These are phyloP conservation scores for Anisodus acutangulus DNA, from an alignment of 257 asterid genomes.

Conservation along the genomic window DNA sequence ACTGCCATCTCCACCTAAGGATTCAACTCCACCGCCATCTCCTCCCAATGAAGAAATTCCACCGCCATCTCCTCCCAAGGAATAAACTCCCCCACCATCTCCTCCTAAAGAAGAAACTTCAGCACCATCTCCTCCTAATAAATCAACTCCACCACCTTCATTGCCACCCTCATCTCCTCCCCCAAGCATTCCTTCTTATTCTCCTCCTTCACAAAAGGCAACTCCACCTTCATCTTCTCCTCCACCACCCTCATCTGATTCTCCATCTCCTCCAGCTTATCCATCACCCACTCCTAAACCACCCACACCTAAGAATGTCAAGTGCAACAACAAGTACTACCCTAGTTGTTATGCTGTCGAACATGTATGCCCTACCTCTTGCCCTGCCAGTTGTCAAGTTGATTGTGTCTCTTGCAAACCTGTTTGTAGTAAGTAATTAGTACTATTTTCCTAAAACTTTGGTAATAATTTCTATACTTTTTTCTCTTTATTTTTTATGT, in stretches of 20 bases:
- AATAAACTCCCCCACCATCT: too few species aligned
- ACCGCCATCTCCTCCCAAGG: too few species aligned
- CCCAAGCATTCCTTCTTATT: background rate
- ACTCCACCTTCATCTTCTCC: background rate
- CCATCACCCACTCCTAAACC: background rate
- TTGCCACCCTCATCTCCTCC: constrained; percentile 24
- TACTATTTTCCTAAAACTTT: background rate
- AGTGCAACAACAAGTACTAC: constrained; percentile 15
- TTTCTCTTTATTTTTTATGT: too few species aligned
- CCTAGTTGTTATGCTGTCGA: constrained; percentile 2
- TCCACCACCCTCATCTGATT: background rate
- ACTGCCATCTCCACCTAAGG: background rate
- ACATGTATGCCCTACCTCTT: constrained; percentile 7
- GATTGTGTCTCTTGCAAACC: constrained; percentile 23
- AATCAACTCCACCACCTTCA: background rate
- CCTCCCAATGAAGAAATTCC: too few species aligned
- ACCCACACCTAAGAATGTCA: background rate
- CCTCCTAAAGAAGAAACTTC: background rate
- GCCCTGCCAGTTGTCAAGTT: background rate
- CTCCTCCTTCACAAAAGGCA: background rate
- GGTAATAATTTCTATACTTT: background rate
- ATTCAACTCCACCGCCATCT: too few species aligned
- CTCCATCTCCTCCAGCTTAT: background rate
- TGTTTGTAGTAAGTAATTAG: constrained; percentile 9
- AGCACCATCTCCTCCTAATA: background rate